These are phyloP conservation scores for Naganishia sp. DNA, from an alignment of 1,284 basidiomycete genomes.

Conservation along the genomic window DNA sequence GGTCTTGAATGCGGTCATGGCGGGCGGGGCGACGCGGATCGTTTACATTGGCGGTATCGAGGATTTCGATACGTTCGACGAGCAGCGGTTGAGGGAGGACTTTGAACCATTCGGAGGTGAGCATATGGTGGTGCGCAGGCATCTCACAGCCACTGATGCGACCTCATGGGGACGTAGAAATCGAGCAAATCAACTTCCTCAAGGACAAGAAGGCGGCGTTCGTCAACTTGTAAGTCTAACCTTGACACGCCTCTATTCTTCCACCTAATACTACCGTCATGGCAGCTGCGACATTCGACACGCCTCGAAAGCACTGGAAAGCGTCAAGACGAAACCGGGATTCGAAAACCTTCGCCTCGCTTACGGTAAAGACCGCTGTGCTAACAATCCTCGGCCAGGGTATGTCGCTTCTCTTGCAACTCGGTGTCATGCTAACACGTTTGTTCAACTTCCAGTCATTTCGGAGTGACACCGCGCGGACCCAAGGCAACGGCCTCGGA, in stretches of 20 bases:
- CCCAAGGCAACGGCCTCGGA: too few species aligned
- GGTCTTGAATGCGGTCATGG: constrained; percentile 74
- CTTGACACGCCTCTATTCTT: neutral
- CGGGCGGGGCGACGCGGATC: constrained; percentile 86
- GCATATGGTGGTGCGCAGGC: constrained; percentile 22
- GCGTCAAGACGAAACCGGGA: constrained; percentile 80
- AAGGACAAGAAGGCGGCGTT: constrained; percentile 96
- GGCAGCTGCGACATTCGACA: constrained; percentile 74
- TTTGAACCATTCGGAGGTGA: constrained; percentile 81
- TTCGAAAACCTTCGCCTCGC: constrained; percentile 79
- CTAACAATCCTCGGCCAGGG: constrained; percentile 50
- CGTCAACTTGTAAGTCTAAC: constrained; percentile 69
- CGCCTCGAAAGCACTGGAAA: constrained; percentile 93
- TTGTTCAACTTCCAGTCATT: neutral
- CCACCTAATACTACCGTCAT: neutral
- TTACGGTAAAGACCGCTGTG: constrained; percentile 93
- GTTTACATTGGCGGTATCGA: constrained; percentile 92
- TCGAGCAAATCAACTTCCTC: constrained; percentile 91
- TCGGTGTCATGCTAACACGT: neutral
- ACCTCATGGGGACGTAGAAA: constrained; percentile 56
- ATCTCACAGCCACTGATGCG: neutral
- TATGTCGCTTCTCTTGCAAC: neutral
- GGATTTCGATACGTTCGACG: constrained; percentile 82
- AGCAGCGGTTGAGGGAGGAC: constrained; percentile 81
- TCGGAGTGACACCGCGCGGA: neutral